Percentiles rank a stretch among this genome's conserved stretches.
Evolutionary conservation across 768 basidiomycete species (phyloP).

Genomic region (Boletus edulis): DNA sequence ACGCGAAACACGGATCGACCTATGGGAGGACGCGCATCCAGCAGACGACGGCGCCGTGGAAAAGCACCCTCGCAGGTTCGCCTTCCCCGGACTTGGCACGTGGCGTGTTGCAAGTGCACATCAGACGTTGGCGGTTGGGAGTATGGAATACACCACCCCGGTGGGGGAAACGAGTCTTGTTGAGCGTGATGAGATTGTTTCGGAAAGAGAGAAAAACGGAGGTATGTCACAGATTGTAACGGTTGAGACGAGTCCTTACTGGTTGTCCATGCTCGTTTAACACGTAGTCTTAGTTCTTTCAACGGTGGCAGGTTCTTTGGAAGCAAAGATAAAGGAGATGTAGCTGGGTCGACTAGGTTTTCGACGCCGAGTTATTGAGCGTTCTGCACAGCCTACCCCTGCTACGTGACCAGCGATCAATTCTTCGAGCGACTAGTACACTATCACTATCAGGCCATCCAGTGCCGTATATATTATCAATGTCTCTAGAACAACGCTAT

Average conservation of each 20-base stretch:
- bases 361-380: neutral
- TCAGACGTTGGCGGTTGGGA: slow-evolving; percentile 3
- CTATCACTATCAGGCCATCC: too few relatives aligned
- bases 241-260: neutral
- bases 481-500: slow-evolving; percentile 9
- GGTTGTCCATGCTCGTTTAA: neutral
- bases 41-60: neutral
- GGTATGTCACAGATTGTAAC: slow-evolving; percentile 1
- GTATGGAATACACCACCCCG: neutral
- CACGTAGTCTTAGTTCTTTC: neutral
- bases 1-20: neutral
- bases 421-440: neutral
- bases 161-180: neutral
- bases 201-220: neutral
- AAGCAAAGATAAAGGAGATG: neutral
- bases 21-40: neutral
- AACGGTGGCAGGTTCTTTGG: neutral
- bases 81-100: slow-evolving; percentile 14
- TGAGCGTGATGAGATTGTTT: neutral
- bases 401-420: neutral
- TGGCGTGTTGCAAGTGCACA: slow-evolving; percentile 17
- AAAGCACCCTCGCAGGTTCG: neutral
- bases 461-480: too few relatives aligned
- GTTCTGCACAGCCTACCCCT: neutral
- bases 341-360: neutral